Evolutionary conservation across 306 rosid genomes (phyloP).

Genomic region (Lathyrus oleraceus): DNA sequence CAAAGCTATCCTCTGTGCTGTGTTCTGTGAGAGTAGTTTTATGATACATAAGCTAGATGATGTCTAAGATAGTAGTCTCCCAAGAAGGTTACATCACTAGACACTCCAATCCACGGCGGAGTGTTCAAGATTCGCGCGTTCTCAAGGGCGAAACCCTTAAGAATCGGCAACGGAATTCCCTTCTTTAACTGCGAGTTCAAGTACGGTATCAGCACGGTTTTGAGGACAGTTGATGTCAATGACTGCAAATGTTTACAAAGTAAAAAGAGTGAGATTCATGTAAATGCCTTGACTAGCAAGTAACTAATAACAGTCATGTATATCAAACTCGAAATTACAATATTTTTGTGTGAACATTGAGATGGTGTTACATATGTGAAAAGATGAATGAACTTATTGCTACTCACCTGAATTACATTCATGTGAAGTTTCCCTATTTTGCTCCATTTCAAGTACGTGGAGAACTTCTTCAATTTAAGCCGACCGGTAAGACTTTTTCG

Average conservation of each 20-base stretch:
- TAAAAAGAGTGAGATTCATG: slow-evolving; percentile 11
- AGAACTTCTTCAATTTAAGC: slow-evolving; percentile 55
- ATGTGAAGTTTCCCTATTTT: slow-evolving; percentile 67
- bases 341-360: slow-evolving; percentile 10
- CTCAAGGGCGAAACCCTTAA: slow-evolving; percentile 55
- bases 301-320: not conserved
- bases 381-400: not conserved
- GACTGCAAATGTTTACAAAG: slow-evolving; percentile 54
- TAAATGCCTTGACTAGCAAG: not conserved
- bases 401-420: slow-evolving; percentile 64
- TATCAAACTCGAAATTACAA: slow-evolving; percentile 8
- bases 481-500: slow-evolving; percentile 54
- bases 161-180: slow-evolving; percentile 72
- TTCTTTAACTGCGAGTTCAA: slow-evolving; percentile 50
- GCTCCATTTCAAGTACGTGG: slow-evolving; percentile 75
- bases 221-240: slow-evolving; percentile 47
- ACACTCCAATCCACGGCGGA: slow-evolving; percentile 56
- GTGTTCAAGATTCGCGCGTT: slow-evolving; percentile 52
- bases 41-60: slow-evolving; percentile 27
- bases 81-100: slow-evolving; percentile 51
- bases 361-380: slow-evolving; percentile 1
- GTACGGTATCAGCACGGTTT: slow-evolving; percentile 55
- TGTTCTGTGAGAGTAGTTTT: not conserved
- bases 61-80: slow-evolving; percentile 32
- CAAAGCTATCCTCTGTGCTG: slow-evolving; percentile 10